Percentiles rank a stretch among this genome's conserved stretches.
Conservation (phyloP, 2,329 filamentous ascomycete genomes). For the Ceratocystis papillata region DNA sequence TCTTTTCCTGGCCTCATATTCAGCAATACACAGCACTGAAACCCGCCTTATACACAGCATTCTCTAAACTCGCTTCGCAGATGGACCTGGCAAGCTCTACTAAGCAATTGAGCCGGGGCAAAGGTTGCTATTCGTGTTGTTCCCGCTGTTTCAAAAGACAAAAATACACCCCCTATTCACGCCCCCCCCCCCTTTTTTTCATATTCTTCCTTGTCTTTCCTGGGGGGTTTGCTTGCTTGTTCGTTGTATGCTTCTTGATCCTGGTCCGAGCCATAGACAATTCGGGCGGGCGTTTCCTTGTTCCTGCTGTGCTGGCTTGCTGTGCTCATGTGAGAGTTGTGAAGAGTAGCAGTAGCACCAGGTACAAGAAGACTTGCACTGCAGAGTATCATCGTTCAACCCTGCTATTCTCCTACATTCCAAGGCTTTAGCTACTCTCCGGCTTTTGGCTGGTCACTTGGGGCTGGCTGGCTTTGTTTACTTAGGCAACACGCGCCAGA, state of each 20-base stretch:
- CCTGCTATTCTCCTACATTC: constrained; percentile 4
- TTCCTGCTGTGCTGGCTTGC: not conserved
- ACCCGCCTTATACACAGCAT: not conserved
- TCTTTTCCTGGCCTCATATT: constrained; percentile 6
- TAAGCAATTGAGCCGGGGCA: not conserved
- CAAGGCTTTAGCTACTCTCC: not conserved
- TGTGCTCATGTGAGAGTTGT: not conserved
- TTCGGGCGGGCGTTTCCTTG: not conserved
- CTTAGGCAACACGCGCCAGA: not conserved
- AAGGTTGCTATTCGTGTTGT: constrained; percentile 9
- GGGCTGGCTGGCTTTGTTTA: not conserved
- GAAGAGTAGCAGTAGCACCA: too few species aligned
- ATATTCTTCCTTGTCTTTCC: not conserved
- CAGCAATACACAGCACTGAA: not conserved
- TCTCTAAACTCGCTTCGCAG: not conserved
- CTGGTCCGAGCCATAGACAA: constrained; percentile 3
- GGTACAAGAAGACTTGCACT: not conserved
- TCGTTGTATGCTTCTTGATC: constrained; percentile 12
- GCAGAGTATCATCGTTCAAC: not conserved
- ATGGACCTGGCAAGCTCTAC: not conserved
- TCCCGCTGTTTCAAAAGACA: not conserved
- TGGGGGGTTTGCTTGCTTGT: not conserved
- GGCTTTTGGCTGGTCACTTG: not conserved
- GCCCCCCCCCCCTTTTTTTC: not conserved
- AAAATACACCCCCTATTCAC: not conserved